These are phyloP conservation scores for Metschnikowia cerradonensis DNA, from an alignment of 805 yeast species.

Conservation along the genomic window DNA sequence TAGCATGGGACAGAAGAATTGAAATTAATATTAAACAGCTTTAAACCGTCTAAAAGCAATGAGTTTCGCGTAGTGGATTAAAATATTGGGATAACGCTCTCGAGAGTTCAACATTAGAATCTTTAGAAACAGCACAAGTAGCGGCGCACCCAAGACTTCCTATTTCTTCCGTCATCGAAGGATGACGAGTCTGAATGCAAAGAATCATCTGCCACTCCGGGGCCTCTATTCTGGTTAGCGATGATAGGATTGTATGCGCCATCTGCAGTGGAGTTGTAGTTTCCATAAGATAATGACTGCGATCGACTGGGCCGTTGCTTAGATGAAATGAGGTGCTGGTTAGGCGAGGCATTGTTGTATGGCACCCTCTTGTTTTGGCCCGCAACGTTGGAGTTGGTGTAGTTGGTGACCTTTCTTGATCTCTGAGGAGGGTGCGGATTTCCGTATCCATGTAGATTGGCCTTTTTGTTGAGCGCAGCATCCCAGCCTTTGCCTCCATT, in stretches of 20 bases:
- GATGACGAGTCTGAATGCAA: conserved; percentile 39
- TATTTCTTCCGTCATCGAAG: conserved; percentile 19
- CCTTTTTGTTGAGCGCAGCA: conserved; percentile 79
- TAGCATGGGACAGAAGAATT: conserved; percentile 1
- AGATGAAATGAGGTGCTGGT: conserved; percentile 11
- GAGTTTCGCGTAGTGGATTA: not conserved
- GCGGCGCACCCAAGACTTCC: conserved; percentile 15
- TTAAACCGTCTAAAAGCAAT: not conserved
- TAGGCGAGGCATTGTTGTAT: conserved; percentile 5
- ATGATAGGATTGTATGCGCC: conserved; percentile 2
- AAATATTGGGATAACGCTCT: not conserved
- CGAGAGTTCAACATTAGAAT: not conserved
- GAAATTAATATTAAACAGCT: not conserved
- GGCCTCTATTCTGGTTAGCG: conserved; percentile 28
- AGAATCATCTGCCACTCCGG: conserved; percentile 33
- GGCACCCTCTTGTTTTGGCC: conserved; percentile 10
- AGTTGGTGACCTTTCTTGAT: conserved; percentile 20
- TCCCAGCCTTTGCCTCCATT: conserved; percentile 98
- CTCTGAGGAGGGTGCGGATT: conserved; percentile 73
- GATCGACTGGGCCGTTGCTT: conserved; percentile 16
- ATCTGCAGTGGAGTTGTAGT: conserved; percentile 15
- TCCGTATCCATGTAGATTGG: conserved; percentile 93
- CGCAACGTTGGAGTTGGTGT: conserved; percentile 9
- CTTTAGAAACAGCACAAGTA: conserved; percentile 15
- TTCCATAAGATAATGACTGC: conserved; percentile 15